A percentile compares a stretch with the other conserved stretches of the same genome.
Conservation (phyloP, 2,329 filamentous ascomycete species). For the Sporothrix dimorphospora region DNA sequence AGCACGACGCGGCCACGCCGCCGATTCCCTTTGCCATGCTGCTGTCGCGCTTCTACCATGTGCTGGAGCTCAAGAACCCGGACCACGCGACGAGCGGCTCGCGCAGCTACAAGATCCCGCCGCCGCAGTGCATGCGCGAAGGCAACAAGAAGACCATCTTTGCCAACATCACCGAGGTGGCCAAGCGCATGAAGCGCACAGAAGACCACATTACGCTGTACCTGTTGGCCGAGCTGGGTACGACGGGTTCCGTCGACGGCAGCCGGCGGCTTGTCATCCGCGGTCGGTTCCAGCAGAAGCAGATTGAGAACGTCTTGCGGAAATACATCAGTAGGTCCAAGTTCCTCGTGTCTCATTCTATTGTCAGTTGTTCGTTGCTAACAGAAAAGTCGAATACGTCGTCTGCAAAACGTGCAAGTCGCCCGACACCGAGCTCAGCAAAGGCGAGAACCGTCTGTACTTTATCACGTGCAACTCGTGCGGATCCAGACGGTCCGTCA, state of each 20-base stretch:
- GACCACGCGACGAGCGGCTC: slow-evolving; percentile 86
- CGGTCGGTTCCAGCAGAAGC: slow-evolving; percentile 99
- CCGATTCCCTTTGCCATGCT: slow-evolving; percentile 83
- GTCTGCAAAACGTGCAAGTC: slow-evolving; percentile 98
- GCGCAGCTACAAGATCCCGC: slow-evolving; percentile 98
- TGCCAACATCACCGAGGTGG: slow-evolving; percentile 97
- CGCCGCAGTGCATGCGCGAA: slow-evolving; percentile 97
- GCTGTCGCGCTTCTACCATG: slow-evolving; percentile 89
- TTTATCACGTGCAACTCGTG: slow-evolving; percentile 76
- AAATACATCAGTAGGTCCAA: slow-evolving; percentile 73
- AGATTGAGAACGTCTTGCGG: slow-evolving; percentile 95
- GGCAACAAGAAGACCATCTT: slow-evolving; percentile 99
- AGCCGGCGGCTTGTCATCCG: slow-evolving; percentile 86
- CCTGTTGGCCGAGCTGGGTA: slow-evolving; percentile 97
- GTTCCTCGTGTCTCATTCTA: not conserved
- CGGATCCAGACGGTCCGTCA: slow-evolving; percentile 82
- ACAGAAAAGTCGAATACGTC: slow-evolving; percentile 80
- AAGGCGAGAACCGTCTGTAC: slow-evolving; percentile 98
- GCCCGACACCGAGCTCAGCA: slow-evolving; percentile 93
- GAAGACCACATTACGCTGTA: slow-evolving; percentile 98
- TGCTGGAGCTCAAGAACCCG: slow-evolving; percentile 93
- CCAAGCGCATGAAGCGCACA: slow-evolving; percentile 98
- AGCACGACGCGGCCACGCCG: slow-evolving; percentile 73
- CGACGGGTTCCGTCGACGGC: slow-evolving; percentile 92
- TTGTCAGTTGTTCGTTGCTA: slow-evolving; percentile 34